phyloP scores from a whole-genome alignment of 805 yeast genomes.

The Nakazawaea wickerhamii region DNA sequence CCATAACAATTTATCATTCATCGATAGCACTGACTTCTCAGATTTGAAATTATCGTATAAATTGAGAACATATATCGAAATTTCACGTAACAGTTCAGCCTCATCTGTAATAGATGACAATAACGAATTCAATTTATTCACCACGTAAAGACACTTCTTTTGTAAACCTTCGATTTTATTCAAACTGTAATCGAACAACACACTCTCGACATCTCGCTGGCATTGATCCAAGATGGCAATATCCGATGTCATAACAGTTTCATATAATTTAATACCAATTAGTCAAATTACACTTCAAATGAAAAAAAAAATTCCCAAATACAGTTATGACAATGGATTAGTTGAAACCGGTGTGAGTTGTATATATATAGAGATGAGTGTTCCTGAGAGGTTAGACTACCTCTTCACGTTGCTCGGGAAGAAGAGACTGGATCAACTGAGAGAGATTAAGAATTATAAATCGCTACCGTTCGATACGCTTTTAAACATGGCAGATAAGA shows the following conservation, averaged over 20 bases:
- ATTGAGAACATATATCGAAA: neutral
- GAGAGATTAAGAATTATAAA: constrained; percentile 4
- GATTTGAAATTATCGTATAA: neutral
- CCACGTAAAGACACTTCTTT: neutral
- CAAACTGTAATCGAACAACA: neutral
- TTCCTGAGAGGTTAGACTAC: neutral
- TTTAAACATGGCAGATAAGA: constrained; percentile 19
- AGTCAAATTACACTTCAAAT: neutral
- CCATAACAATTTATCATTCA: constrained; percentile 20
- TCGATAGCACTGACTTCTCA: neutral
- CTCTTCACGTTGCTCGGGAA: neutral
- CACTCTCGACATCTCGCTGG: constrained; percentile 1
- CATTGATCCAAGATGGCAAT: constrained; percentile 1
- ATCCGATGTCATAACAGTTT: constrained; percentile 2
- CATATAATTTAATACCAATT: neutral
- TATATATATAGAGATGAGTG: neutral
- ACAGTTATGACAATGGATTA: constrained; percentile 1
- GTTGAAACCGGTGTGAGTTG: too few species aligned
- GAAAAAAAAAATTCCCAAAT: constrained; percentile 2
- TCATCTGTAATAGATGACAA: neutral
- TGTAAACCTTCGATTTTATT: neutral
- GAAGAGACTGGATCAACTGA: neutral
- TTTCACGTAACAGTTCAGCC: neutral
- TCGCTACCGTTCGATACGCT: constrained; percentile 20
- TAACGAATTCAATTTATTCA: neutral